Conservation (phyloP, 139 green algal genomes). For the Chlorella sp. region DNA sequence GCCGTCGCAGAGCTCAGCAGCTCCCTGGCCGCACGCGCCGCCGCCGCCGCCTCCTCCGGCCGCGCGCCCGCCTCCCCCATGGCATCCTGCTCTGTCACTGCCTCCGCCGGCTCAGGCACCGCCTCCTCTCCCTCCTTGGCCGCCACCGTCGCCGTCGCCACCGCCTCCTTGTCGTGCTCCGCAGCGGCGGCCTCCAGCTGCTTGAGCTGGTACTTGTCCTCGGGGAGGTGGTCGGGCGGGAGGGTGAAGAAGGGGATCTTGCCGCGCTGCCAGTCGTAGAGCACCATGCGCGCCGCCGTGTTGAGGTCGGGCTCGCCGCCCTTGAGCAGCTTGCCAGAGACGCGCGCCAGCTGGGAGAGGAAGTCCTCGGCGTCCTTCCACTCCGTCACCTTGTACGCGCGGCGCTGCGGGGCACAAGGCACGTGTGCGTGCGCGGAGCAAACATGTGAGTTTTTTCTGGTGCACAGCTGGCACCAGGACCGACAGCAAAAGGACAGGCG, state of each 20-base stretch:
- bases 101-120: constrained; percentile 30
- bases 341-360: constrained; percentile 76
- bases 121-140: neutral
- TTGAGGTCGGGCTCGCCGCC: constrained; percentile 93
- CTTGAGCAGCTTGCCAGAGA: constrained; percentile 56
- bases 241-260: constrained; percentile 95
- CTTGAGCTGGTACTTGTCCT: neutral
- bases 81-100: constrained; percentile 50
- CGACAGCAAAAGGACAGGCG: neutral
- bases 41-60: constrained; percentile 37
- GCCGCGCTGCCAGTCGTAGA: constrained; percentile 97
- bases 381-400: constrained; percentile 79
- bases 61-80: constrained; percentile 31
- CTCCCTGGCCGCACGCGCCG: constrained; percentile 38
- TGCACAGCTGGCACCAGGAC: neutral
- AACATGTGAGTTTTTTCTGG: too few relatives aligned
- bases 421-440: neutral
- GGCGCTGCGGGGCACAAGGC: constrained; percentile 29
- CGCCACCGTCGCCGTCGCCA: neutral
- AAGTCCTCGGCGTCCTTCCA: constrained; percentile 90
- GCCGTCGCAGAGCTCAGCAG: constrained; percentile 35
- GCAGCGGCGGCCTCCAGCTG: too few relatives aligned
- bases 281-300: constrained; percentile 91
- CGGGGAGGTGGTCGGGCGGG: constrained; percentile 59
- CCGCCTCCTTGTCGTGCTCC: neutral